Base-by-base conservation (phyloP, 148 eudicot species). In the Vaccinium darrowii region DNA sequence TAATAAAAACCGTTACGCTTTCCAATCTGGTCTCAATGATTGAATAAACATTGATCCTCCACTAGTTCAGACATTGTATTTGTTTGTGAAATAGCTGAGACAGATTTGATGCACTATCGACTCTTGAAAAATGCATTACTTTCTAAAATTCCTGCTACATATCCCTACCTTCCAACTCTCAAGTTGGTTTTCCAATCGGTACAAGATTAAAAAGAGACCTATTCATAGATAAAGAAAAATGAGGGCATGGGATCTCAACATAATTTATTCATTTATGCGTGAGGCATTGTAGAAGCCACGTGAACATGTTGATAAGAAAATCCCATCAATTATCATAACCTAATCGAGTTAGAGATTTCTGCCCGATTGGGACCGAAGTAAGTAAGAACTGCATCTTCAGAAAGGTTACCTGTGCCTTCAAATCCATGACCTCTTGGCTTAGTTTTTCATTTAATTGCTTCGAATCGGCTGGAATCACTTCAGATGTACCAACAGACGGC, bases 371-470 rank as follows among this genome's bases (percentile, higher is more conserved):
- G 43, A 78, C 73, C 8, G 4, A 63, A 65, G 50, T 14, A 43
- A 23, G 16, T 13, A 21, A 73, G 16, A 54, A 60, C 58, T 33
- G 60, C 33, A 3, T 84, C 65, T 73, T 13, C 81, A 25, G 83
- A 13, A 74, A 49, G 65, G 83, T 90, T 85, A 94, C 98, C 96
- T 95, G 96, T 84, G 88, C 87, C 88, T 88, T 94, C 75, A 95
- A 88, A 86, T 86, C 83, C 52, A 86, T 83, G 81, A 91, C 86
- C 84, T 95, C 98, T 87, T 90, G 89, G 85, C 86, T 84, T 82
- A 88, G 82, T 73, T 69, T 80, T 87, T 87, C 90, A 85, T 90
- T 89, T 36, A 81, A 75, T 74, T 83, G 89, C 88, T 84, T 90
- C 58, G 93, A 76, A 81, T 86, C 90, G 51, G 85, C 85, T 67